Evolutionary conservation across 176 grass and related monocot species (phyloP).

Genomic region (Chloris gayana): DNA sequence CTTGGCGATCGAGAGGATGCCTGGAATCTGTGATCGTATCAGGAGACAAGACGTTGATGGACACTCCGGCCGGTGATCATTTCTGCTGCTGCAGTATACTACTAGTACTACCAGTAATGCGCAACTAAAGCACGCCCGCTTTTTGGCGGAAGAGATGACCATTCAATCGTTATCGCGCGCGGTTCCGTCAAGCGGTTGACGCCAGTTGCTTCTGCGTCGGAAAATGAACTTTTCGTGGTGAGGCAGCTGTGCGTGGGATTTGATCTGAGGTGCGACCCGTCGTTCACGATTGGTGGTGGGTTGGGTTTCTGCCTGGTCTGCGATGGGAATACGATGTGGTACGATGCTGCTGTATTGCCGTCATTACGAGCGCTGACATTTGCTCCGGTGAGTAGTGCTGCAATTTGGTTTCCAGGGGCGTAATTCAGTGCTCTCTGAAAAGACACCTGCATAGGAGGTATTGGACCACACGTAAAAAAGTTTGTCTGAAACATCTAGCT

Average conservation of each 20-base stretch:
- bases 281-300: not conserved
- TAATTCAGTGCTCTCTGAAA: not conserved
- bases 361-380: no score
- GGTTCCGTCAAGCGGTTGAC: not conserved
- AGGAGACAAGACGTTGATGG: slow-evolving; percentile 31
- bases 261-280: not conserved
- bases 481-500: no score
- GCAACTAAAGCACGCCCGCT: not conserved
- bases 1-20: not conserved
- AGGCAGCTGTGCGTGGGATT: not conserved
- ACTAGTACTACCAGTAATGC: no score
- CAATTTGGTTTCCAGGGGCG: not conserved
- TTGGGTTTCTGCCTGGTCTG: not conserved
- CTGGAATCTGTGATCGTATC: slow-evolving; percentile 47
- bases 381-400: no score
- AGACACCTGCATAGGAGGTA: no score
- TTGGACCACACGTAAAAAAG: no score
- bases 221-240: not conserved
- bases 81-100: not conserved
- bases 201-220: not conserved
- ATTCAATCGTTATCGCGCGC: not conserved
- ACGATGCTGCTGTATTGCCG: not conserved
- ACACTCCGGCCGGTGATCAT: not conserved
- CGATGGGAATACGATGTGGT: not conserved
- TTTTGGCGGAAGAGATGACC: not conserved